A percentile compares a stretch with the other conserved stretches of the same genome.
Conservation (phyloP, 2,329 filamentous ascomycete genomes). For the Neophaeococcomyces aloes region DNA sequence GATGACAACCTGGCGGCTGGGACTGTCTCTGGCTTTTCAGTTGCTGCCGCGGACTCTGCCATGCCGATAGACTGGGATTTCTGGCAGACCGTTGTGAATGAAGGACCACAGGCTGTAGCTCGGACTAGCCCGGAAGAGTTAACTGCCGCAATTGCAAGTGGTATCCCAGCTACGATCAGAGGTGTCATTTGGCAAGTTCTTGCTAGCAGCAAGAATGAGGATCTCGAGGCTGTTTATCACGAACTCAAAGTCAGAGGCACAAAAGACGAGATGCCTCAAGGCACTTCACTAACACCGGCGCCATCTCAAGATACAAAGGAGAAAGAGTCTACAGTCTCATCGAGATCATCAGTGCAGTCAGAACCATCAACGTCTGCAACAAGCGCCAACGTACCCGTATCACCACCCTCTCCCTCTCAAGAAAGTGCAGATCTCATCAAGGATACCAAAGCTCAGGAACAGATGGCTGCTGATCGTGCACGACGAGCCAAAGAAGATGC, state of each 20-base stretch:
- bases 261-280: constrained; percentile 58
- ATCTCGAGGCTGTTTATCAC: constrained; percentile 75
- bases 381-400: constrained; percentile 44
- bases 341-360: constrained; percentile 75
- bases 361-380: constrained; percentile 56
- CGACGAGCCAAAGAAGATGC: constrained; percentile 71
- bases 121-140: constrained; percentile 81
- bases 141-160: constrained; percentile 79
- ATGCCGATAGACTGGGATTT: constrained; percentile 93
- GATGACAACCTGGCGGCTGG: constrained; percentile 68
- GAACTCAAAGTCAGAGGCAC: constrained; percentile 71
- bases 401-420: constrained; percentile 46
- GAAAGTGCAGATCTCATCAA: constrained; percentile 51
- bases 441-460: constrained; percentile 51
- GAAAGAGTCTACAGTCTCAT: constrained; percentile 60
- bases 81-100: constrained; percentile 92
- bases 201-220: constrained; percentile 87
- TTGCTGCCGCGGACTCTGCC: constrained; percentile 52
- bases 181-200: constrained; percentile 99
- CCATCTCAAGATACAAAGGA: constrained; percentile 49
- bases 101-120: constrained; percentile 79
- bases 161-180: constrained; percentile 87
- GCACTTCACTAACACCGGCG: constrained; percentile 18
- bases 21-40: constrained; percentile 70
- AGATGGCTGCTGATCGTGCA: constrained; percentile 56